Evolutionary conservation across 306 rosid species (phyloP).

Genomic region (Pachyrhizus erosus): DNA sequence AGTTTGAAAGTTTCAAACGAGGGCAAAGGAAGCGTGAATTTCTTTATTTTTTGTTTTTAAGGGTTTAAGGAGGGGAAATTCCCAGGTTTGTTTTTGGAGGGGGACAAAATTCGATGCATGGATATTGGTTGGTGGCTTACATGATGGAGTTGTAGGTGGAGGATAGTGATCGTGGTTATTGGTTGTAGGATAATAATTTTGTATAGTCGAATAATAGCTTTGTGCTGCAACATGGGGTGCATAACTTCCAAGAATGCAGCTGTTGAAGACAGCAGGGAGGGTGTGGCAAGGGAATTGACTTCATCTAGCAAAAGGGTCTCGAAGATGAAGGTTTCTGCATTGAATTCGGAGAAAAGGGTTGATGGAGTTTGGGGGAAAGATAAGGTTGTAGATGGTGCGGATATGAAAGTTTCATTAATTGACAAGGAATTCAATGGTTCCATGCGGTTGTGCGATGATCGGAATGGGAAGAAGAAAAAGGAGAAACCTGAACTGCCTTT

Average conservation of each 20-base stretch:
- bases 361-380: conserved; percentile 59
- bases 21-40: background rate
- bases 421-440: conserved; percentile 62
- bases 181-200: conserved; percentile 25
- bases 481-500: conserved; percentile 50
- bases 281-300: conserved; percentile 52
- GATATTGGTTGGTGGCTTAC: conserved; percentile 37
- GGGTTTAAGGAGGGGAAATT: conserved; percentile 29
- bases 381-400: conserved; percentile 46
- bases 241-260: conserved; percentile 65
- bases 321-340: conserved; percentile 41
- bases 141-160: conserved; percentile 42
- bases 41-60: background rate
- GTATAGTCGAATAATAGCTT: conserved; percentile 31
- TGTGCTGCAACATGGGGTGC: conserved; percentile 72
- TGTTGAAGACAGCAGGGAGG: conserved; percentile 67
- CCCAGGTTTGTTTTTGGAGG: conserved; percentile 1
- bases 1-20: conserved; percentile 41
- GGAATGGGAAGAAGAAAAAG: conserved; percentile 53
- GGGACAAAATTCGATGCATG: background rate
- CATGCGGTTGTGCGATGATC: conserved; percentile 51
- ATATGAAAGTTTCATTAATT: conserved; percentile 53
- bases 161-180: conserved; percentile 8
- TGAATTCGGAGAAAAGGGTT: conserved; percentile 55
- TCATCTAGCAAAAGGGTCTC: conserved; percentile 53